Conservation (phyloP, 1,284 basidiomycete genomes). For the Rhodotorula sp. region DNA sequence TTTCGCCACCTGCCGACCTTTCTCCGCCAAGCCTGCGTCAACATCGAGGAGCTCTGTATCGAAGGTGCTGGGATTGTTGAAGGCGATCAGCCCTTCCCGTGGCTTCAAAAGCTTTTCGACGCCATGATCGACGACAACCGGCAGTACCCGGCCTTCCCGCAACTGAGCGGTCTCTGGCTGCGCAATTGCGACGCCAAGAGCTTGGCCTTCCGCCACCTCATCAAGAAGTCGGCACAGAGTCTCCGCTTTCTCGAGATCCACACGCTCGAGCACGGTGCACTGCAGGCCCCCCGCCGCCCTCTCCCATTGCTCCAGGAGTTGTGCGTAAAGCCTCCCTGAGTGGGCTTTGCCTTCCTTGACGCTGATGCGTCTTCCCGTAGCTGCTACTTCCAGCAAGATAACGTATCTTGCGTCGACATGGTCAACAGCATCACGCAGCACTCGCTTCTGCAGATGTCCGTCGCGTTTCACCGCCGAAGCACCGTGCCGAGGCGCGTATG, state of each 20-base stretch:
- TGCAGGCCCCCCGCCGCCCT: too few species aligned
- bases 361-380: neutral
- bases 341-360: too few species aligned
- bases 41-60: neutral
- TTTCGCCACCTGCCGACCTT: neutral
- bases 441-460: neutral
- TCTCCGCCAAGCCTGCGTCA: neutral
- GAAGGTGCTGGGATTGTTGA: neutral
- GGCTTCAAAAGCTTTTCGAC: neutral
- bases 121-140: neutral
- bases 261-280: too few species aligned
- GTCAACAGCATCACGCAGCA: neutral
- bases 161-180: neutral
- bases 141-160: conserved; percentile 8
- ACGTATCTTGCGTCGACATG: neutral
- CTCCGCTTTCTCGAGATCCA: too few species aligned
- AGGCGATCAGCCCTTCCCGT: neutral
- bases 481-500: too few species aligned
- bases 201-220: neutral
- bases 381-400: neutral
- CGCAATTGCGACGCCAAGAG: neutral
- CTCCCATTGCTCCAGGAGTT: too few species aligned
- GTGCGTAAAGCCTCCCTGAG: too few species aligned
- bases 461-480: too few species aligned
- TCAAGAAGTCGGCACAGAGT: neutral